A percentile compares a stretch with the other conserved stretches of the same genome.
Evolutionary conservation across 305 asterid species (phyloP).

Genomic region (Stenogyne calaminthoides): DNA sequence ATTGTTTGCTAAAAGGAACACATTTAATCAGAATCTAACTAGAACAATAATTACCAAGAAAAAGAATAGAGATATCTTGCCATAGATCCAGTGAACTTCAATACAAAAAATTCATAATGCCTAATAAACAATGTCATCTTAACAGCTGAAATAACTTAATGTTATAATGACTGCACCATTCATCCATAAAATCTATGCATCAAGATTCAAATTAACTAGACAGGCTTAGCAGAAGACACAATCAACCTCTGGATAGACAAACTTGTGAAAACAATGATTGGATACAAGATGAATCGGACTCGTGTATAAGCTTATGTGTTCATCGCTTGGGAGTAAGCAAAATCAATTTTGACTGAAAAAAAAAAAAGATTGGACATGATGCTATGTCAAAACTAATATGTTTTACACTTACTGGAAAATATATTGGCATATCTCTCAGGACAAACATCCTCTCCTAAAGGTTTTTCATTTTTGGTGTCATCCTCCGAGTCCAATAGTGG

Average conservation of each 20-base stretch:
- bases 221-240: not conserved
- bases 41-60: not conserved
- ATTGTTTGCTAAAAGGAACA: not conserved
- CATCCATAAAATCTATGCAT: not conserved
- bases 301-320: constrained; percentile 4
- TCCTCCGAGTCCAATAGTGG: constrained; percentile 60
- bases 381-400: not conserved
- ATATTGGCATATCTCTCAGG: constrained; percentile 81
- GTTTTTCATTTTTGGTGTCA: constrained; percentile 46
- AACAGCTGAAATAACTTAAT: not conserved
- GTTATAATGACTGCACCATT: not conserved
- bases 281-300: constrained; percentile 6
- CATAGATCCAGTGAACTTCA: not conserved
- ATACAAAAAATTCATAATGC: not conserved
- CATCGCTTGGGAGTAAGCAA: not conserved
- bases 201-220: constrained; percentile 5
- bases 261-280: constrained; percentile 4
- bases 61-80: not conserved
- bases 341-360: not conserved
- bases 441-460: constrained; percentile 62
- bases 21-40: not conserved
- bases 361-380: not conserved
- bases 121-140: not conserved
- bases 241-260: not conserved
- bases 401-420: constrained; percentile 61